phyloP scores from a whole-genome alignment of 345 rosid species.

The Camelina hispida region DNA sequence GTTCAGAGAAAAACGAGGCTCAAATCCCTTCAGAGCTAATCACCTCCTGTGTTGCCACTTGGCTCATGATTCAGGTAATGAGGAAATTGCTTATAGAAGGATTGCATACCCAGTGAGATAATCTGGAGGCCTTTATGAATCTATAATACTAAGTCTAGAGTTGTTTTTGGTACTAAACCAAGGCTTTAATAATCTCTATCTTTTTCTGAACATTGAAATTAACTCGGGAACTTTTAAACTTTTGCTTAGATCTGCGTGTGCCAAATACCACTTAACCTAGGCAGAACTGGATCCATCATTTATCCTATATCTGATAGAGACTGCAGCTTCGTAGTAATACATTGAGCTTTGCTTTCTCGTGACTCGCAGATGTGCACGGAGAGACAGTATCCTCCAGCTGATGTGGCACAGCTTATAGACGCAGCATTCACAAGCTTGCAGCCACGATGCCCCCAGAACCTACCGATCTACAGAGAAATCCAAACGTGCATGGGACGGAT shows the following conservation, averaged over 20 bases:
- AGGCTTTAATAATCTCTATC: constrained; percentile 2
- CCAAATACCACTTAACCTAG: constrained; percentile 25
- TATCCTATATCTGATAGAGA: constrained; percentile 12
- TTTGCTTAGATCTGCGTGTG: background rate
- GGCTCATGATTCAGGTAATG: constrained; percentile 88
- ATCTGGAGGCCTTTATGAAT: constrained; percentile 22
- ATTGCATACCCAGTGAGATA: constrained; percentile 3
- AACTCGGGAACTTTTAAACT: constrained; percentile 14
- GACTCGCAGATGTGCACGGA: constrained; percentile 81
- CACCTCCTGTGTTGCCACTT: constrained; percentile 83
- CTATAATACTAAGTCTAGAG: constrained; percentile 19
- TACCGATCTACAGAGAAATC: constrained; percentile 80
- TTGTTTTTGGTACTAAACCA: constrained; percentile 17
- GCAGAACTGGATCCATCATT: background rate
- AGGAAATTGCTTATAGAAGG: constrained; percentile 9
- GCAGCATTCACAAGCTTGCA: constrained; percentile 78
- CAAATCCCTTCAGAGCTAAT: constrained; percentile 77
- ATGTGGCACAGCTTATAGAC: constrained; percentile 95
- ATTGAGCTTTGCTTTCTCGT: constrained; percentile 24
- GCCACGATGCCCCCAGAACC: constrained; percentile 81
- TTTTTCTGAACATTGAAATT: constrained; percentile 5
- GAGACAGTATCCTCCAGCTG: constrained; percentile 82
- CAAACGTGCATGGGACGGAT: constrained; percentile 93
- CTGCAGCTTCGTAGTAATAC: constrained; percentile 9
- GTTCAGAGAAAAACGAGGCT: constrained; percentile 51